Base-by-base conservation (phyloP, 2,329 filamentous ascomycete species). In the Beauveria pseudobassiana region DNA sequence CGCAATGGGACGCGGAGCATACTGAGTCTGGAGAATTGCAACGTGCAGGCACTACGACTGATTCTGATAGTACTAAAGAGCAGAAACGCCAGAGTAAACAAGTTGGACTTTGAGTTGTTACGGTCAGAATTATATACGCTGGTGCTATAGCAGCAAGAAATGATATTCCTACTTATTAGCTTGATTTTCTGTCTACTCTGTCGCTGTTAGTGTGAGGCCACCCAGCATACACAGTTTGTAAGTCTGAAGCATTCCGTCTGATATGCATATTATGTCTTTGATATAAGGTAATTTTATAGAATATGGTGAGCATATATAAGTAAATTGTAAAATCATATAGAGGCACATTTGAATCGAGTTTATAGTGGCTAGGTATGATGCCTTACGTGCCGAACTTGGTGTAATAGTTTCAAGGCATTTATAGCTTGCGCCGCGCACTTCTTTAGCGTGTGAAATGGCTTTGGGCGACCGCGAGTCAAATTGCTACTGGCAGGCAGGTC, bases 1-100 rank as follows among this genome's bases (percentile, higher is more conserved):
- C 70, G 0, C 70, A 68, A n/a, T 88, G 86, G 85, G 85, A 87
- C 68, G 75, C 72, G 1, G 75, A 76, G 8, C 85, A 87, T 66
- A 84, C 87, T 71, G 82, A 78, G 42, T 67, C 74, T 2, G 76
- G 76, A 1, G 68, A 70, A 6, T 49, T 72, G 48, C 62, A 38
- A 18, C 46, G 42, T 5, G 5, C 12, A 22, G 53, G 38, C 34
- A 54, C 51, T 9, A 14, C 38, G 51, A 54, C 22, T 3, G 51
- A 28, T 9, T 54, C 51, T 42, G 51, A 43, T 16, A 54, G 51
- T 54, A 38, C 6, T 3, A 10, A 38, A 16, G 51, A 54, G 20
- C 34, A 53, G 38, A 8, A 51, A 10, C 22, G 45, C 6, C 34
- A 38, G 12, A 38, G 34, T 16, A 38, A 38, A 16, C 34, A 38